Evolutionary conservation across 345 rosid species (phyloP), one percentile per base, ranked within the genome.

Genomic region (Nephelium lappaceum): DNA sequence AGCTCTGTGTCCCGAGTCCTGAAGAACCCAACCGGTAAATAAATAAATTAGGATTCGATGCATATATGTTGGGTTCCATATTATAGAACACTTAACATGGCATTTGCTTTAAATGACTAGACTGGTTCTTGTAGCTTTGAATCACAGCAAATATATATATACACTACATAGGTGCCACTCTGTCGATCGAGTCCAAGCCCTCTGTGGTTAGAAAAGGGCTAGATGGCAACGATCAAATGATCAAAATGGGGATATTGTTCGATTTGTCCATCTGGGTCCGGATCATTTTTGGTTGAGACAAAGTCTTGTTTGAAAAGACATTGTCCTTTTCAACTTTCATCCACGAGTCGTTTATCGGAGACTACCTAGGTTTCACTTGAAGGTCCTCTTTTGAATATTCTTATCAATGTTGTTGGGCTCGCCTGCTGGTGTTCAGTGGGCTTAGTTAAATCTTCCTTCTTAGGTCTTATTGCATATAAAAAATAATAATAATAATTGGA

Each of bases 21-120:
- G 7, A 3, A 4, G 21, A 18, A 64, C 49, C 58, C 42, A 14
- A 38, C 5, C 21, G 69, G 16, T 71, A 71, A 74, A 71, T 70
- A 75, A 42, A 70, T 18, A 25, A 75, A 27, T 25, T 31, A 27
- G 10, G 78, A 79, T 27, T 65, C 16, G 67, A 53, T 43, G 76
- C 61, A 10, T 42, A 49, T 39, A 11, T 5, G 21, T 66, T 72
- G 3, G 78, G 77, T 83, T 83, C 81, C 80, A 51, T 65, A 39
- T 10, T 72, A 61, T 64, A 15, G 36, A 67, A 72, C 79, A 71
- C 70, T 81, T 76, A 81, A 81, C 77, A 31, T 80, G 77, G 73
- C 41, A 12, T 57, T 57, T 70, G 70, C 75, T 36, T 27, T 23
- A 45, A 7, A 67, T 39, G 71, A 67, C 19, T 67, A 38, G 71